These are phyloP conservation scores for Aristolochia californica DNA, from an alignment of 164 flowering plant genomes.

Conservation along the genomic window DNA sequence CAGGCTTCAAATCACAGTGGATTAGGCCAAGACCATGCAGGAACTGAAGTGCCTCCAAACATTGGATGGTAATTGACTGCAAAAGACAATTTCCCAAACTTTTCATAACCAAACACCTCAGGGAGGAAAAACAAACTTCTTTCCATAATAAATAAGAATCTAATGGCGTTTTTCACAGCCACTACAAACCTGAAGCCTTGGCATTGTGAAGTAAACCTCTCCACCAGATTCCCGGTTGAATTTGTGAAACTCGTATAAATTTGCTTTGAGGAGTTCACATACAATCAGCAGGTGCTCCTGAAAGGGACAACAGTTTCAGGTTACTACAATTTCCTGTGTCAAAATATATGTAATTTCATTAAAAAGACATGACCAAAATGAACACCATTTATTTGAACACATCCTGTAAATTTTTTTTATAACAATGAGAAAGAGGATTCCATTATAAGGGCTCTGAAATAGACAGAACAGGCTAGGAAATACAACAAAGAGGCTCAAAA, in stretches of 20 bases:
- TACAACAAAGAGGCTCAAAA: too few relatives aligned
- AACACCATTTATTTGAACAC: too few relatives aligned
- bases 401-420: too few relatives aligned
- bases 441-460: too few relatives aligned
- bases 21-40: slow-evolving; percentile 95
- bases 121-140: neutral
- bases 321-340: too few relatives aligned
- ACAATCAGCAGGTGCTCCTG: slow-evolving; percentile 98
- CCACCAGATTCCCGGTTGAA: slow-evolving; percentile 99
- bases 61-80: slow-evolving; percentile 97
- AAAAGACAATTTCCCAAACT: slow-evolving; percentile 13
- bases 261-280: slow-evolving; percentile 98
- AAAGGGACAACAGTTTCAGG: neutral
- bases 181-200: slow-evolving; percentile 79
- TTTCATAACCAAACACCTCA: slow-evolving; percentile 8
- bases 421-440: too few relatives aligned
- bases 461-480: too few relatives aligned
- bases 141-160: neutral
- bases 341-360: too few relatives aligned
- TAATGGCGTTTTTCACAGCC: neutral
- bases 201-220: slow-evolving; percentile 99
- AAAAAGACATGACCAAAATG: too few relatives aligned
- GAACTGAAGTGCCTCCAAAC: slow-evolving; percentile 91
- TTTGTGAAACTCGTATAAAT: slow-evolving; percentile 92
- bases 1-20: slow-evolving; percentile 98